Percentiles rank a stretch among this genome's conserved stretches.
These are phyloP conservation scores for Pythium utonaiense DNA, from an alignment of 352 stramenopile genomes.

Conservation along the genomic window DNA sequence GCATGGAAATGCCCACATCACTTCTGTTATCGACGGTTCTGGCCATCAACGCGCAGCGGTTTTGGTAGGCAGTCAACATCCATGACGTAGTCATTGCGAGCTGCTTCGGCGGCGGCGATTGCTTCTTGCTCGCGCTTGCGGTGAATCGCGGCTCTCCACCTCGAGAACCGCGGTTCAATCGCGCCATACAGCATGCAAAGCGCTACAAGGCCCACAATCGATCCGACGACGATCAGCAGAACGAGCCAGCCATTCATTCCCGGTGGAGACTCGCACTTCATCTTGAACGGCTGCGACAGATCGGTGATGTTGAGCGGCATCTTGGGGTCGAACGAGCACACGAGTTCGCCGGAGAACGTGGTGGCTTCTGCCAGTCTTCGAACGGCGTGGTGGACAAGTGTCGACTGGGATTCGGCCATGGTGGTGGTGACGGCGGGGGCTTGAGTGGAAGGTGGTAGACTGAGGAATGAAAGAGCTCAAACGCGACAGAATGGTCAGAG, in stretches of 20 bases:
- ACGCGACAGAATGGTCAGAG: no score
- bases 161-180: no score
- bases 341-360: background rate
- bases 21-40: no score
- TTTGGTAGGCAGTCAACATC: no score
- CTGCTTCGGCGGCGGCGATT: background rate
- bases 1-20: no score
- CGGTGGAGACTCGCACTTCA: background rate
- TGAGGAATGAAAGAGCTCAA: background rate
- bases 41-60: no score
- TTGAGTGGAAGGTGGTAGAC: background rate
- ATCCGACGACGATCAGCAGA: background rate
- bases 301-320: conserved; percentile 1
- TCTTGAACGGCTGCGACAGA: background rate
- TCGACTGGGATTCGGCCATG: background rate
- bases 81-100: background rate
- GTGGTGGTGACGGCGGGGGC: background rate
- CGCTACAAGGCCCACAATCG: background rate
- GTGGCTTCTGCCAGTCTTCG: background rate
- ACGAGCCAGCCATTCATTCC: background rate
- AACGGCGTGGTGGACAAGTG: background rate
- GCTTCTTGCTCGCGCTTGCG: no score
- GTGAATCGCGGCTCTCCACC: no score
- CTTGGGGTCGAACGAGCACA: background rate
- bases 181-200: no score